A percentile compares a stretch with the other conserved stretches of the same genome.
These are phyloP conservation scores for Suillus cothurnatus DNA, from an alignment of 768 basidiomycete species.

Conservation along the genomic window DNA sequence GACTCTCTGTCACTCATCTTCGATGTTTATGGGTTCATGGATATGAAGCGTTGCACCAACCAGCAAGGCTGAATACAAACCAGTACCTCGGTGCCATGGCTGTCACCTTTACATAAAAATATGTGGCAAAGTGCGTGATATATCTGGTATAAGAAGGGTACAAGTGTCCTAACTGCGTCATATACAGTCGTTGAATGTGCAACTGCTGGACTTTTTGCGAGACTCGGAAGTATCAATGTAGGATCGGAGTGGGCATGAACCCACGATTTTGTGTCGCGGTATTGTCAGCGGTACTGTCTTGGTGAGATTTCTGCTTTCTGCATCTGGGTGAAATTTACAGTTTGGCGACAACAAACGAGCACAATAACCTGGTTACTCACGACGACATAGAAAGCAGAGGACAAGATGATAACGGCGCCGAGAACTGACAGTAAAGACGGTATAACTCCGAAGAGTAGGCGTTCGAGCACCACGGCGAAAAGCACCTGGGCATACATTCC, in stretches of 20 bases:
- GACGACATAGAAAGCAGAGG: constrained; percentile 64
- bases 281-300: too few relatives aligned
- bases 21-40: neutral
- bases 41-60: neutral
- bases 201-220: neutral
- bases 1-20: neutral
- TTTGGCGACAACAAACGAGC: neutral
- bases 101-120: neutral
- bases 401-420: constrained; percentile 66
- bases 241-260: neutral
- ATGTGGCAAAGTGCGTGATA: neutral
- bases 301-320: neutral
- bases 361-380: constrained; percentile 45
- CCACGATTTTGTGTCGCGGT: neutral
- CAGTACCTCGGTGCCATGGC: neutral
- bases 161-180: neutral
- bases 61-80: neutral
- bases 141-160: neutral
- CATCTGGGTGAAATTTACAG: neutral
- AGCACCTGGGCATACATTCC: constrained; percentile 66
- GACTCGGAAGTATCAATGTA: neutral
- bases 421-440: constrained; percentile 61
- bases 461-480: constrained; percentile 67
- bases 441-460: constrained; percentile 58
- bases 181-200: neutral